Percentiles rank a stretch among this genome's conserved stretches.
Conservation (phyloP, 441 rosid genomes). For the Viola pubescens region DNA sequence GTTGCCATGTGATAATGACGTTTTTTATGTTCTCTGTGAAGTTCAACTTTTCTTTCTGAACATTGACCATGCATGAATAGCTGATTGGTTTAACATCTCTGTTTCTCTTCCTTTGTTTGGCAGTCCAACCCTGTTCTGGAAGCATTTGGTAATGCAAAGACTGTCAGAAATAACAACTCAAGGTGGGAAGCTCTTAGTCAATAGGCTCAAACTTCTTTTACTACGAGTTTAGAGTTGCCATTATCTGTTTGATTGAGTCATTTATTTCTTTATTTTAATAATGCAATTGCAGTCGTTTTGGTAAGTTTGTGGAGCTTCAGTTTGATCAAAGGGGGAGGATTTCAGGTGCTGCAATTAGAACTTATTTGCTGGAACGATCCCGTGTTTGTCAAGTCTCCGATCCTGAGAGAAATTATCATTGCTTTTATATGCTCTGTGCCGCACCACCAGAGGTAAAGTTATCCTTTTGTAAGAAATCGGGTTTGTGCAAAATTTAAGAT, state of each 20-base stretch:
- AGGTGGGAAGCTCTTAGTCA: constrained; percentile 38
- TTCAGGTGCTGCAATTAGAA: constrained; percentile 97
- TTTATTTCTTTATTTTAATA: constrained; percentile 3
- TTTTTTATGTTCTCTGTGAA: constrained; percentile 11
- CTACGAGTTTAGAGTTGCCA: neutral
- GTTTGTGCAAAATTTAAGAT: neutral
- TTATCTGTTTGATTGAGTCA: constrained; percentile 1
- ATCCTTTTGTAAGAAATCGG: constrained; percentile 6
- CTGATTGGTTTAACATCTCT: neutral
- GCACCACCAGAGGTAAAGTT: constrained; percentile 75
- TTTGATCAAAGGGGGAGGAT: constrained; percentile 75
- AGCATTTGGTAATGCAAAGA: constrained; percentile 99
- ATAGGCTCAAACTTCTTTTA: constrained; percentile 3
- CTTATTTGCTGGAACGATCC: constrained; percentile 90
- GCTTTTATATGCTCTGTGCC: constrained; percentile 98
- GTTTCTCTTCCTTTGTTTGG: constrained; percentile 19
- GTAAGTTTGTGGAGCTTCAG: constrained; percentile 98
- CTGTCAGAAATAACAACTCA: constrained; percentile 93
- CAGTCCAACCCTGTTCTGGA: constrained; percentile 99
- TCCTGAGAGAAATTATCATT: constrained; percentile 97
- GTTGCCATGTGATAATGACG: constrained; percentile 10
- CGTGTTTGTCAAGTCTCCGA: constrained; percentile 98
- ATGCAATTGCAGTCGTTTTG: constrained; percentile 69
- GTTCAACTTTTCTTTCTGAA: constrained; percentile 11
- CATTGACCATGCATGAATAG: constrained; percentile 11